Percentiles rank a stretch among this genome's conserved stretches.
phyloP scores from a whole-genome alignment of 2,329 filamentous ascomycete species.

The Penicillium freii region DNA sequence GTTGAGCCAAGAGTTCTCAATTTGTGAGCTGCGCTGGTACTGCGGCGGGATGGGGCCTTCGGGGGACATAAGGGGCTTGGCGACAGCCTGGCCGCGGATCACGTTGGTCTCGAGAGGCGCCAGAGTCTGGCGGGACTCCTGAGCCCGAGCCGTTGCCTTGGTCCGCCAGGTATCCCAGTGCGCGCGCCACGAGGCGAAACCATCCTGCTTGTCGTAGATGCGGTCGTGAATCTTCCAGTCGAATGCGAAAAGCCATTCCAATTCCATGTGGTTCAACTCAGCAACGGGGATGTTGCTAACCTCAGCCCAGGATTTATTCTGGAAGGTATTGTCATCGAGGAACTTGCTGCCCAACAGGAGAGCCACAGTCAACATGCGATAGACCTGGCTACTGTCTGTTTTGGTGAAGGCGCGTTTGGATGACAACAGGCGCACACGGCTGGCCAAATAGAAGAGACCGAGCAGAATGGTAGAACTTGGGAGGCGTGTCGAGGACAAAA shows the following conservation, averaged over 20 bases:
- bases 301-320: conserved; percentile 95
- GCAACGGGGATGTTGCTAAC: conserved; percentile 83
- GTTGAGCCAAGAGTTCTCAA: conserved; percentile 54
- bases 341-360: conserved; percentile 92
- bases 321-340: conserved; percentile 94
- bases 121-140: conserved; percentile 50
- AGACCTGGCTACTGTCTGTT: conserved; percentile 67
- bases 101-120: conserved; percentile 66
- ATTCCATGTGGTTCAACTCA: conserved; percentile 82
- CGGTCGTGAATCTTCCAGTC: conserved; percentile 85
- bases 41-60: conserved; percentile 51
- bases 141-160: conserved; percentile 49
- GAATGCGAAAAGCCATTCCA: conserved; percentile 81
- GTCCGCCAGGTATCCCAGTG: conserved; percentile 66
- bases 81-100: conserved; percentile 48
- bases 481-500: conserved; percentile 83
- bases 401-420: conserved; percentile 52
- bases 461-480: conserved; percentile 89
- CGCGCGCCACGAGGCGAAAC: conserved; percentile 62
- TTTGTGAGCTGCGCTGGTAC: conserved; percentile 47
- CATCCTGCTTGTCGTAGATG: conserved; percentile 69
- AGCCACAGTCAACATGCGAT: conserved; percentile 81
- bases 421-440: conserved; percentile 74
- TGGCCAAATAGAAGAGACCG: conserved; percentile 84
- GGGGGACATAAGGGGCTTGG: conserved; percentile 51